These are phyloP conservation scores for Talaromyces funiculosus DNA, from an alignment of 2,329 filamentous ascomycete genomes.

Conservation along the genomic window DNA sequence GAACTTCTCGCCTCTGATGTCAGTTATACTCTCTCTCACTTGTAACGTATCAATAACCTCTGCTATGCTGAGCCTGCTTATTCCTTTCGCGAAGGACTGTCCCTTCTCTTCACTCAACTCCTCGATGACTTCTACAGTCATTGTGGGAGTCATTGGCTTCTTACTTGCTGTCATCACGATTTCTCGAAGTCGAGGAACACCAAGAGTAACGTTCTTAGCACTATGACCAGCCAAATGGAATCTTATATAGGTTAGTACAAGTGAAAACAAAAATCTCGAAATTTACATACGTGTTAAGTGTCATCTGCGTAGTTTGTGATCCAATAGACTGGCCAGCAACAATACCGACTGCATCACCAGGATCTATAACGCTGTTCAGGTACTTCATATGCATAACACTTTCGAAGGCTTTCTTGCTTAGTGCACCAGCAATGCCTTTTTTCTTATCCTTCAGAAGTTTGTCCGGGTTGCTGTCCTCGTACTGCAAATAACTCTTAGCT, in stretches of 20 bases:
- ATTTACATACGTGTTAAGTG: conserved; percentile 67
- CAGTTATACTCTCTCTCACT: conserved; percentile 72
- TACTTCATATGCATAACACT: conserved; percentile 88
- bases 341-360: conserved; percentile 93
- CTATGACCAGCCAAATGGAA: conserved; percentile 99
- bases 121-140: conserved; percentile 67
- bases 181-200: conserved; percentile 94
- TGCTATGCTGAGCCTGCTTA: conserved; percentile 76
- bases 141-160: conserved; percentile 75
- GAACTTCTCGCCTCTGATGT: conserved; percentile 60
- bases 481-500: conserved; percentile 42
- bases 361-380: conserved; percentile 82
- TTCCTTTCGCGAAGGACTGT: conserved; percentile 82
- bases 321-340: conserved; percentile 95
- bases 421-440: conserved; percentile 38
- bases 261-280: not conserved
- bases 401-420: conserved; percentile 68
- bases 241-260: not conserved
- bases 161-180: conserved; percentile 96
- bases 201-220: conserved; percentile 95
- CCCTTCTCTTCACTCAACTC: conserved; percentile 64
- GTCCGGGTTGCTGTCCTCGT: conserved; percentile 69
- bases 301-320: conserved; percentile 98
- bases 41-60: conserved; percentile 76
- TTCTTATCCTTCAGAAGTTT: conserved; percentile 57